Evolutionary conservation across 2,329 filamentous ascomycete species (phyloP).

Genomic region (Monilinia laxa): DNA sequence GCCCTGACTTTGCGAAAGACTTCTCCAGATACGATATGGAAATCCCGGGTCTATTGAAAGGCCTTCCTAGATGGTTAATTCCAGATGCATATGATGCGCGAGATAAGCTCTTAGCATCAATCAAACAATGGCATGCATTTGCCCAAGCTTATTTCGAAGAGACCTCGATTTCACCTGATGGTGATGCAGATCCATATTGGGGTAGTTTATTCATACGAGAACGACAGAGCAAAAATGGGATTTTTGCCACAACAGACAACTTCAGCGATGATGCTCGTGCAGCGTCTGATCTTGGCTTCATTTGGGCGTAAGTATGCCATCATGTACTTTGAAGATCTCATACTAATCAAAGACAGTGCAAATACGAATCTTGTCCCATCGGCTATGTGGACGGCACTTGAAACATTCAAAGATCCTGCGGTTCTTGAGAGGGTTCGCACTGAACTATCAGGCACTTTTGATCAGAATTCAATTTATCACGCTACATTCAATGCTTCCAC

Average conservation of each 20-base stretch:
- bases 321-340: background rate
- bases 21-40: background rate
- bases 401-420: background rate
- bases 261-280: background rate
- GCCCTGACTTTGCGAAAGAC: background rate
- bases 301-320: background rate
- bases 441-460: background rate
- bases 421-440: background rate
- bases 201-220: background rate
- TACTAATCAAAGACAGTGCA: background rate
- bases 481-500: background rate
- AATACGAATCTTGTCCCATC: background rate
- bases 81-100: background rate
- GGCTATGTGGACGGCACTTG: background rate
- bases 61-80: background rate
- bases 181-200: conserved; percentile 1
- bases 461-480: background rate
- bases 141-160: background rate
- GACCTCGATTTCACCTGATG: background rate
- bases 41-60: background rate
- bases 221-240: background rate
- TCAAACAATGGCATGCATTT: background rate
- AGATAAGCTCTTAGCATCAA: background rate
- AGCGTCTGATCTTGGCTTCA: background rate
- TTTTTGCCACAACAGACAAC: background rate